These are phyloP conservation scores for Aureobasidium sp. DNA, from an alignment of 2,329 filamentous ascomycete genomes.

Conservation along the genomic window DNA sequence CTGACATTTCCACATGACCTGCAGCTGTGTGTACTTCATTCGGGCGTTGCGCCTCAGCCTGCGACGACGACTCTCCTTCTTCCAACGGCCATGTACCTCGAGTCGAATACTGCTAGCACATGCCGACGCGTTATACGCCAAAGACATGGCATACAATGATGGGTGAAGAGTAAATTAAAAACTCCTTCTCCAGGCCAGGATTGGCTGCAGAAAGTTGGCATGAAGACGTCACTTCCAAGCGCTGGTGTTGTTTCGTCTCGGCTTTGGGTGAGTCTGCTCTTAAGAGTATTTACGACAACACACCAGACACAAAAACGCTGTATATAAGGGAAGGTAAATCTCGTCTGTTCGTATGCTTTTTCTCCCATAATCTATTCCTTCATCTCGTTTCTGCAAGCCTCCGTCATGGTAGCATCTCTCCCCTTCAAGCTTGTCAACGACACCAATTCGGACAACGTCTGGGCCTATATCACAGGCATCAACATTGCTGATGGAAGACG, in stretches of 20 bases:
- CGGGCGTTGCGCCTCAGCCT: neutral
- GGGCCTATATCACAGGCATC: conserved; percentile 30
- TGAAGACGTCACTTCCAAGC: conserved; percentile 1
- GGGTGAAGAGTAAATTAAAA: conserved; percentile 5
- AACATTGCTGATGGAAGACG: conserved; percentile 27
- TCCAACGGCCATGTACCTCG: neutral
- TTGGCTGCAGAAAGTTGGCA: conserved; percentile 10
- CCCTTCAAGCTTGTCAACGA: conserved; percentile 28
- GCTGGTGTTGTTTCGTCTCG: conserved; percentile 1
- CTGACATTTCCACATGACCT: conserved; percentile 7
- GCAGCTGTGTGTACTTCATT: neutral
- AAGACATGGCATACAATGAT: neutral
- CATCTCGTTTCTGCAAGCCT: neutral
- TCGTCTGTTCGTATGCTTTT: neutral
- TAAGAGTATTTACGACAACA: neutral
- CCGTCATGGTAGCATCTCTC: conserved; percentile 26
- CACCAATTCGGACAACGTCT: conserved; percentile 23
- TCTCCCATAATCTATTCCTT: neutral
- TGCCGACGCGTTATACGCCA: neutral
- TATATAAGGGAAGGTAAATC: neutral
- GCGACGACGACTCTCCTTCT: neutral
- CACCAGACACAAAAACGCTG: neutral
- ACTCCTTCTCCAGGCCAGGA: neutral
- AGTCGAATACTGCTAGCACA: neutral
- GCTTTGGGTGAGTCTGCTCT: neutral